phyloP scores from a whole-genome alignment of 148 eudicot genomes.

The Chenopodium quinoa region DNA sequence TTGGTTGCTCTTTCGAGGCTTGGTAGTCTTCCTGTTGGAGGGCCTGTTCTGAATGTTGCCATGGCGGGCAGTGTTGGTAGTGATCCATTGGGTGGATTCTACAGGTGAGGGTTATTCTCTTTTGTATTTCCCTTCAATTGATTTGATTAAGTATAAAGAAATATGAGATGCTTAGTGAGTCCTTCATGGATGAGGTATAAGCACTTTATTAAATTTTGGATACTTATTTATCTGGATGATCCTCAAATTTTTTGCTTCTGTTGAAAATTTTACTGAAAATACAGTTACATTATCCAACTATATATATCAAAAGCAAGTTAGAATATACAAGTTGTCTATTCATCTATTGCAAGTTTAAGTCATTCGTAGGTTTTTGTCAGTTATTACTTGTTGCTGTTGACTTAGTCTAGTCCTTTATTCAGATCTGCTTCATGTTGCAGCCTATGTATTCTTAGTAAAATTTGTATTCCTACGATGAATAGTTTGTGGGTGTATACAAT shows the following conservation, averaged over 20 bases:
- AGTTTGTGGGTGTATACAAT: not conserved
- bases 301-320: not conserved
- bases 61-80: slow-evolving; percentile 98
- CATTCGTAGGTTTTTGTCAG: not conserved
- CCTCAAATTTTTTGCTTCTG: not conserved
- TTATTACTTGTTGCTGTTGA: not conserved
- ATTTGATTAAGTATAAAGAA: not conserved
- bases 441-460: not conserved
- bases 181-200: not conserved
- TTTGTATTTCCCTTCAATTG: not conserved
- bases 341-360: not conserved
- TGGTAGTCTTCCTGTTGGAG: slow-evolving; percentile 65
- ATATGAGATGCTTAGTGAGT: not conserved
- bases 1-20: slow-evolving; percentile 98
- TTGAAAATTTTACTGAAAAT: not conserved
- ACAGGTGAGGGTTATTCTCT: slow-evolving; percentile 49
- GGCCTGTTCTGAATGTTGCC: slow-evolving; percentile 70
- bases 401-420: not conserved
- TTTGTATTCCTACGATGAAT: not conserved
- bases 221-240: not conserved
- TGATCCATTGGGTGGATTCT: slow-evolving; percentile 96
- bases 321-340: too few relatives aligned
- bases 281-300: not conserved
- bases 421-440: not conserved
- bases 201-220: not conserved